Evolutionary conservation across 371 early-diverging fungal species (phyloP), one percentile per base, ranked within the genome.

Genomic region (Zopfochytrium polystomum): DNA sequence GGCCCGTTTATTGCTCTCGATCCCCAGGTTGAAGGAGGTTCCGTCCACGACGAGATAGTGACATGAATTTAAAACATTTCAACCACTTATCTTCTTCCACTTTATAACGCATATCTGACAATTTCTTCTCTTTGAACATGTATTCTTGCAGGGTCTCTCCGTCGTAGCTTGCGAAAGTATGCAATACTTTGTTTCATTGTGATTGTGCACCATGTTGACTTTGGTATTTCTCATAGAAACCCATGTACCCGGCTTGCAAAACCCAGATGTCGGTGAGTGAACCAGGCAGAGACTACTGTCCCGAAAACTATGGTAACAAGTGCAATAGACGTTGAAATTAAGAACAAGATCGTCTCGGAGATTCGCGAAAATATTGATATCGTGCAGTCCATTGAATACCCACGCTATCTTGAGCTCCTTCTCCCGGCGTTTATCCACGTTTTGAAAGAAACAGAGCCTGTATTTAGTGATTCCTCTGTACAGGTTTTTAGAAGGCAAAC

Each of bases 341-440:
- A 92, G 70, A 80, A 86, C 33, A 87, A 87, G 42, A 89, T 92
- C 62, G 91, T 90, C n/a, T 82, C 81, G 50, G 95, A 94, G 67
- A 77, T 96, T 20, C 81, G 92, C 68, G 95, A 96, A 71, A 88
- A 90, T 46, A 87, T 95, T 5, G 95, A 95, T 73, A 78, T 89
- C 23, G 86, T 90, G 53, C 93, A 93, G 69, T 61, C 73, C 2
- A 80, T 83, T 46, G 94, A 97, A 64, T 89, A 90, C 71, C 83
- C 87, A 25, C 81, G 88, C 44, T 89, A 90, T 57, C 74, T 92
- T 31, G 73, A 84, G 15, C 79, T 84, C 20, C 70, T 95, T 55
- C 80, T 95, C 72, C 95, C 95, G 4, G 87, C 88, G 11, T 89
- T 97, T 63, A 72, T 82, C 18, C 82, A 85, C 50, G 81, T 96